Conservation (phyloP, 164 flowering plant species). For the Umbilicus rupestris region DNA sequence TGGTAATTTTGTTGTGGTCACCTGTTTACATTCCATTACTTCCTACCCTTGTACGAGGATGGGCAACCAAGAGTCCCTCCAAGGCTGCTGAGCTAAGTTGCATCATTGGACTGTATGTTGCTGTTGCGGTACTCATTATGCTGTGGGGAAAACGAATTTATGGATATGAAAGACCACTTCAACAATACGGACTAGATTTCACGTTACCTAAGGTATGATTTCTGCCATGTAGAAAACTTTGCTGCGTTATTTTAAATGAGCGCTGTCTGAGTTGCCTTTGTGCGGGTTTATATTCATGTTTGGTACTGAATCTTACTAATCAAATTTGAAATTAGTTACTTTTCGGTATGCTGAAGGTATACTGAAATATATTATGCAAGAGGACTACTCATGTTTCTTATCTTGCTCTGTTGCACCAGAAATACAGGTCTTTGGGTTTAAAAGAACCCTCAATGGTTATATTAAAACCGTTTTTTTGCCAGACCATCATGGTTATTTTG, state of each 20-base stretch:
- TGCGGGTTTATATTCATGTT: background rate
- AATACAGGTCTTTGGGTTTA: background rate
- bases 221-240: background rate
- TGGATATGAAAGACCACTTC: constrained; percentile 52
- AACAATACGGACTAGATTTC: constrained; percentile 76
- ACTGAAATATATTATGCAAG: background rate
- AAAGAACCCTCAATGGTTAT: background rate
- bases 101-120: constrained; percentile 59
- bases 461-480: background rate
- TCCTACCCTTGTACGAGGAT: constrained; percentile 70
- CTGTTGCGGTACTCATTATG: constrained; percentile 51
- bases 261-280: background rate
- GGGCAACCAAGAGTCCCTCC: constrained; percentile 50
- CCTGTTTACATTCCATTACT: constrained; percentile 78
- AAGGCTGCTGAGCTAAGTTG: constrained; percentile 56
- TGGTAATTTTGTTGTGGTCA: constrained; percentile 91
- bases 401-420: background rate
- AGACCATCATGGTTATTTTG: background rate
- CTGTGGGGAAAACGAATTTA: constrained; percentile 86
- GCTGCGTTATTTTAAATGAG: background rate
- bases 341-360: background rate
- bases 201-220: constrained; percentile 43
- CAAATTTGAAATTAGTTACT: background rate
- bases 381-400: too few relatives aligned
- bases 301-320: background rate